Percentiles rank a stretch among this genome's conserved stretches.
Evolutionary conservation across 2,329 filamentous ascomycete species (phyloP).

Genomic region (Fusarium continuum): DNA sequence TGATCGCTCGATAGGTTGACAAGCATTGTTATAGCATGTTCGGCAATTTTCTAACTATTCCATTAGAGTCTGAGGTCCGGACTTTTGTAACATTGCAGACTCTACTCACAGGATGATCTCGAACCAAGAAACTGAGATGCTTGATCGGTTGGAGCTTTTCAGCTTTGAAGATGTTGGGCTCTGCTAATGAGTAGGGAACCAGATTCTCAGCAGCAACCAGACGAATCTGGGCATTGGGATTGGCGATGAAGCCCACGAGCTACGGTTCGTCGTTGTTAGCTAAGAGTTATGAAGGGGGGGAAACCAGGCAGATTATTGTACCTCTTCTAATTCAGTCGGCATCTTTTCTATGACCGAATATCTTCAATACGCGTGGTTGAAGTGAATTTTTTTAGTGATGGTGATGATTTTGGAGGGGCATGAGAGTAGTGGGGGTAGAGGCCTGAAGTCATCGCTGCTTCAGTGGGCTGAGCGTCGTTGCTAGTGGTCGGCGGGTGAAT

Average conservation of each 20-base stretch:
- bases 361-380: slow-evolving; percentile 2
- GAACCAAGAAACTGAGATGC: slow-evolving; percentile 86
- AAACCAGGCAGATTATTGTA: slow-evolving; percentile 46
- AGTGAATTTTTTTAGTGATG: slow-evolving; percentile 33
- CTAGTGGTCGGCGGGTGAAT: slow-evolving; percentile 35
- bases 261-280: slow-evolving; percentile 50
- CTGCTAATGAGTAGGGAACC: slow-evolving; percentile 78
- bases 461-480: slow-evolving; percentile 37
- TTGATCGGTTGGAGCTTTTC: slow-evolving; percentile 81
- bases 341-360: slow-evolving; percentile 54
- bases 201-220: slow-evolving; percentile 87
- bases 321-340: slow-evolving; percentile 81
- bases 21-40: slow-evolving; percentile 89
- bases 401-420: slow-evolving; percentile 43
- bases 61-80: slow-evolving; percentile 4
- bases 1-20: slow-evolving; percentile 84
- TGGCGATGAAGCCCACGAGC: slow-evolving; percentile 92
- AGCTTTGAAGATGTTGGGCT: slow-evolving; percentile 85
- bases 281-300: too few relatives aligned
- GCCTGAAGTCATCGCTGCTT: slow-evolving; percentile 45
- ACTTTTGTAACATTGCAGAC: too few relatives aligned
- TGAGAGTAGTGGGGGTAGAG: slow-evolving; percentile 38
- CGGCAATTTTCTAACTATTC: slow-evolving; percentile 78
- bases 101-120: slow-evolving; percentile 78
- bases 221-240: slow-evolving; percentile 90